These are phyloP conservation scores for Chlamydomonas reinhardtii DNA, from an alignment of 163 green algal species.

Conservation along the genomic window DNA sequence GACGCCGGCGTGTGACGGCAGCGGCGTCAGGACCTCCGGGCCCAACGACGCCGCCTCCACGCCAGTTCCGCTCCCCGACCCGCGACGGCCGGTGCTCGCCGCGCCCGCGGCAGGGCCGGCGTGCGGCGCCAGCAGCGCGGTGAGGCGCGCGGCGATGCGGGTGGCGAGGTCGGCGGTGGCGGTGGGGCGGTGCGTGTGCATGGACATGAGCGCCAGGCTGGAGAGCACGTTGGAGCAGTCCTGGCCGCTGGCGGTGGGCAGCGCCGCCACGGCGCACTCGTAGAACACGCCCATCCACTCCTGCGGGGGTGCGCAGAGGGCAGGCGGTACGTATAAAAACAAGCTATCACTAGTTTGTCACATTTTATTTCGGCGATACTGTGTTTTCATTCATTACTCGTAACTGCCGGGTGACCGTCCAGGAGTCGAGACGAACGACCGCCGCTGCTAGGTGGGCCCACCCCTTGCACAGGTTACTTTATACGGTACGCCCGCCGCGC, in stretches of 20 bases:
- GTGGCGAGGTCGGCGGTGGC: not conserved
- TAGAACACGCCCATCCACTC: constrained; percentile 40
- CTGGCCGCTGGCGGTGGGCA: constrained; percentile 2
- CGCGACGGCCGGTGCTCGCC: too few species aligned
- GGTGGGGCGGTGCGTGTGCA: not conserved
- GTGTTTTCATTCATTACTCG: too few species aligned
- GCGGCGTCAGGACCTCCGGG: not conserved
- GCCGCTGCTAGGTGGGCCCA: too few species aligned
- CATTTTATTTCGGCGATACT: too few species aligned
- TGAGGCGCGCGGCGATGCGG: constrained; percentile 1
- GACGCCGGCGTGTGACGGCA: not conserved
- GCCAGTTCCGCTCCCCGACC: too few species aligned
- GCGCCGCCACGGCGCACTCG: constrained; percentile 14
- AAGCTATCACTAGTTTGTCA: too few species aligned
- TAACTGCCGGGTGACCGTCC: too few species aligned
- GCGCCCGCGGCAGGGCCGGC: not conserved
- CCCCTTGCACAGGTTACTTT: too few species aligned
- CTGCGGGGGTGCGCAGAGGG: not conserved
- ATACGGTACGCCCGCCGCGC: too few species aligned
- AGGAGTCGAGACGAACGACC: too few species aligned
- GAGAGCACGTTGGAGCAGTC: constrained; percentile 37
- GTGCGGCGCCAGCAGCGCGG: not conserved
- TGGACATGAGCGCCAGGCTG: constrained; percentile 23
- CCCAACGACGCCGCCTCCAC: too few species aligned
- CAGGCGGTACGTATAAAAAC: too few species aligned